phyloP scores from a whole-genome alignment of 345 rosid species.

The Clausena lansium region DNA sequence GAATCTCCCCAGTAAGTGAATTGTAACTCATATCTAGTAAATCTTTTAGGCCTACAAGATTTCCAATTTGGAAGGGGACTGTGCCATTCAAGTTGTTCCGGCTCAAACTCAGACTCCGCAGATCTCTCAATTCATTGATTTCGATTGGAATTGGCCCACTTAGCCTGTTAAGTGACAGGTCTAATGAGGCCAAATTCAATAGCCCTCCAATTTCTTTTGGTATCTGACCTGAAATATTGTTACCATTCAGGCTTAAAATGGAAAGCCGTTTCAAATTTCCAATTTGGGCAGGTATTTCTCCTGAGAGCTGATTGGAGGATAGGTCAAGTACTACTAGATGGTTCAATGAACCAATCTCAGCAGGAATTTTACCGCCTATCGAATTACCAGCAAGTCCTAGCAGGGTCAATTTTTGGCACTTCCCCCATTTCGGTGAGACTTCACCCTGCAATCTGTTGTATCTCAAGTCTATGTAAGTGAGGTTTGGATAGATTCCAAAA shows the following conservation, averaged over 20 bases:
- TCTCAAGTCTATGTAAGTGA: conserved; percentile 31
- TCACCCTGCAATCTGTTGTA: conserved; percentile 27
- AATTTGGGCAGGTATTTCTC: background rate
- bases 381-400: conserved; percentile 16
- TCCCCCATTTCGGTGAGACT: conserved; percentile 30
- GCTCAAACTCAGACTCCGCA: conserved; percentile 10
- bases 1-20: conserved; percentile 33
- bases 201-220: conserved; percentile 16
- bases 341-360: conserved; percentile 16
- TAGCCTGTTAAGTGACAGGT: conserved; percentile 28
- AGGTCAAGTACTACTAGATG: conserved; percentile 23
- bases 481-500: conserved; percentile 33
- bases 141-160: conserved; percentile 27
- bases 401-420: conserved; percentile 14
- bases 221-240: conserved; percentile 22
- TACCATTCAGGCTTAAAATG: conserved; percentile 14
- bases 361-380: conserved; percentile 21
- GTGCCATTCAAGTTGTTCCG: conserved; percentile 14
- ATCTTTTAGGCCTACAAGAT: conserved; percentile 25
- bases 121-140: conserved; percentile 20
- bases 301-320: conserved; percentile 23
- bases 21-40: conserved; percentile 40
- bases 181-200: conserved; percentile 6
- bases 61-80: conserved; percentile 26
- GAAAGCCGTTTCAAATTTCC: conserved; percentile 9